Percentiles rank a stretch among this genome's conserved stretches.
Evolutionary conservation across 2,329 filamentous ascomycete species (phyloP).

Genomic region (Colletotrichum tamarilloi): DNA sequence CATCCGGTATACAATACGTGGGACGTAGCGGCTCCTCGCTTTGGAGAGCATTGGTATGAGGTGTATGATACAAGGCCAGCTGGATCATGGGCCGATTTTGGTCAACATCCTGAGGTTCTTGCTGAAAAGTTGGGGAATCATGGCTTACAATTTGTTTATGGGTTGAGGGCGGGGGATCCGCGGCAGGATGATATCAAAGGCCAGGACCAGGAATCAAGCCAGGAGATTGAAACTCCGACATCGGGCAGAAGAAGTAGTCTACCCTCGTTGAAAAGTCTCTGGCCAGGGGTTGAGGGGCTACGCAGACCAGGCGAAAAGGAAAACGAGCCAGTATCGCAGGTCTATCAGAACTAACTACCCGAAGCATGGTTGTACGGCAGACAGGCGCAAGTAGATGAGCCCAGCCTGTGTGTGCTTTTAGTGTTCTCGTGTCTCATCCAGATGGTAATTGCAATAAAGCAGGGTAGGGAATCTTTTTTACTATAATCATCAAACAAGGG

Average conservation of each 20-base stretch:
- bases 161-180: not conserved
- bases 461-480: conserved; percentile 17
- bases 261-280: conserved; percentile 43
- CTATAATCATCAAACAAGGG: conserved; percentile 2
- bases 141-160: conserved; percentile 18
- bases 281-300: conserved; percentile 37
- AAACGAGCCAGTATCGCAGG: not conserved
- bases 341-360: not conserved
- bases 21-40: not conserved
- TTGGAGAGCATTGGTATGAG: not conserved
- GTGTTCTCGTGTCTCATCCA: conserved; percentile 4
- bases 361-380: not conserved
- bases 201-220: not conserved
- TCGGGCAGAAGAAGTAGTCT: conserved; percentile 46
- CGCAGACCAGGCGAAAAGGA: not conserved
- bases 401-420: too few relatives aligned
- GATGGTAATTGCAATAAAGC: conserved; percentile 1
- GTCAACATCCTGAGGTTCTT: not conserved
- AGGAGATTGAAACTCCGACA: not conserved
- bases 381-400: not conserved
- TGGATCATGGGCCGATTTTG: not conserved
- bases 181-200: not conserved
- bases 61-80: not conserved
- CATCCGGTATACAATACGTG: conserved; percentile 15
- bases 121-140: conserved; percentile 17